Conservation (phyloP, 106 monocot genomes). For the Platanthera zijinensis region DNA sequence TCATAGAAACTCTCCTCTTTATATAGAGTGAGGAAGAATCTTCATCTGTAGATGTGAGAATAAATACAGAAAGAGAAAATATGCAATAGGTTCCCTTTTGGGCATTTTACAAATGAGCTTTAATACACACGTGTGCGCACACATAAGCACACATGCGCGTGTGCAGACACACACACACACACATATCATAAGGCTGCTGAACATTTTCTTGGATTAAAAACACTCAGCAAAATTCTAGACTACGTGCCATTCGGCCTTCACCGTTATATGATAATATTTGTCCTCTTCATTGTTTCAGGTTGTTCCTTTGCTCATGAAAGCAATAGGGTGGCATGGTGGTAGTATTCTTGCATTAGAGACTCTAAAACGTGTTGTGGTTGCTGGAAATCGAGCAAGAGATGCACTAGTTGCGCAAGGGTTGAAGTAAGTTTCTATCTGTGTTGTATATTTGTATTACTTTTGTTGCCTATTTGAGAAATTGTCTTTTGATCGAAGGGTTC, state of each 20-base stretch:
- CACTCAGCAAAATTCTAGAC: neutral
- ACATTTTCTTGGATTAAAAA: neutral
- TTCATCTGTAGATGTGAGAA: too few relatives aligned
- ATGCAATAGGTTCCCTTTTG: too few relatives aligned
- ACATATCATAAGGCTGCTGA: neutral
- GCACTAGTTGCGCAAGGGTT: constrained; percentile 98
- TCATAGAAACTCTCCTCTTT: too few relatives aligned
- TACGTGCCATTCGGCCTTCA: neutral
- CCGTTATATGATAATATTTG: neutral
- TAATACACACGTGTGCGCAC: too few relatives aligned
- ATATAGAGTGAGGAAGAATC: too few relatives aligned
- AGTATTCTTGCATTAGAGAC: constrained; percentile 95
- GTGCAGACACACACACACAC: neutral
- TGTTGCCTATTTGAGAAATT: neutral
- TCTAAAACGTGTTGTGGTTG: constrained; percentile 94
- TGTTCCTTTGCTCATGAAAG: constrained; percentile 99
- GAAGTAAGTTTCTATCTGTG: constrained; percentile 47
- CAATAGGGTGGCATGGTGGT: constrained; percentile 99
- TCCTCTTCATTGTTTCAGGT: constrained; percentile 38
- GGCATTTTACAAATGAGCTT: too few relatives aligned
- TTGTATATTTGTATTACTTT: neutral
- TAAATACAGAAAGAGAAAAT: too few relatives aligned
- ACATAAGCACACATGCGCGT: too few relatives aligned
- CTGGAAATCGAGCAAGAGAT: constrained; percentile 98
- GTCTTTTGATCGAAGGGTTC: neutral